Percentiles rank a stretch among this genome's conserved stretches.
Evolutionary conservation across 2,329 filamentous ascomycete species (phyloP).

Genomic region (Alternaria triticimaculans): DNA sequence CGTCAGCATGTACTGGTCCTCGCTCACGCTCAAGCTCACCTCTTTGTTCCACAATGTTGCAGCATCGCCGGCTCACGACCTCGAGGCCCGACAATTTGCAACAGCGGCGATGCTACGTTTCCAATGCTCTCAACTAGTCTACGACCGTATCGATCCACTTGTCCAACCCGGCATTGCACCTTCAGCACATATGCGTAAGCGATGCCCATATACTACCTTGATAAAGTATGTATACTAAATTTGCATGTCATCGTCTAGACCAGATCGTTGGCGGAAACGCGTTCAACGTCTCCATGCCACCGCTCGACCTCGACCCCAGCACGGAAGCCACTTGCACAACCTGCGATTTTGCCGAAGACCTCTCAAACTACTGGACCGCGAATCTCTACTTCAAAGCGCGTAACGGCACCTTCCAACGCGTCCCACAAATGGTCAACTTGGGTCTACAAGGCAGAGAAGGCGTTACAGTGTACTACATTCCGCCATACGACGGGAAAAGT

Average conservation of each 20-base stretch:
- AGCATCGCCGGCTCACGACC: constrained; percentile 19
- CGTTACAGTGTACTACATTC: constrained; percentile 41
- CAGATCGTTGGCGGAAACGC: constrained; percentile 39
- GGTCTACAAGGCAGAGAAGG: constrained; percentile 32
- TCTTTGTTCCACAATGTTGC: constrained; percentile 25
- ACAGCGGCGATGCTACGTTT: constrained; percentile 36
- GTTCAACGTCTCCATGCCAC: constrained; percentile 35
- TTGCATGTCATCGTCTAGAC: neutral
- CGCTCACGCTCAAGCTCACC: constrained; percentile 21
- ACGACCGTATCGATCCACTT: constrained; percentile 31
- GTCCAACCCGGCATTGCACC: constrained; percentile 28
- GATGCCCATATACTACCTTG: neutral
- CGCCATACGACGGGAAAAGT: constrained; percentile 40
- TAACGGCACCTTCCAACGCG: constrained; percentile 39
- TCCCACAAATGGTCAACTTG: constrained; percentile 38
- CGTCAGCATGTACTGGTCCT: constrained; percentile 21
- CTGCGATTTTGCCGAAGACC: constrained; percentile 31
- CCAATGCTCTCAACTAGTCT: constrained; percentile 27
- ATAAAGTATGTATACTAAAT: neutral
- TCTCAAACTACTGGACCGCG: constrained; percentile 37
- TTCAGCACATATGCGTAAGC: constrained; percentile 24
- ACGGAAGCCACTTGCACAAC: constrained; percentile 29
- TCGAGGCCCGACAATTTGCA: constrained; percentile 32
- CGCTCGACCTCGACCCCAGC: constrained; percentile 25
- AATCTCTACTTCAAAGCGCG: constrained; percentile 35